Evolutionary conservation across 495 filamentous ascomycete species (phyloP), one percentile per base, ranked within the genome.

Genomic region (Aspergillus affinis): DNA sequence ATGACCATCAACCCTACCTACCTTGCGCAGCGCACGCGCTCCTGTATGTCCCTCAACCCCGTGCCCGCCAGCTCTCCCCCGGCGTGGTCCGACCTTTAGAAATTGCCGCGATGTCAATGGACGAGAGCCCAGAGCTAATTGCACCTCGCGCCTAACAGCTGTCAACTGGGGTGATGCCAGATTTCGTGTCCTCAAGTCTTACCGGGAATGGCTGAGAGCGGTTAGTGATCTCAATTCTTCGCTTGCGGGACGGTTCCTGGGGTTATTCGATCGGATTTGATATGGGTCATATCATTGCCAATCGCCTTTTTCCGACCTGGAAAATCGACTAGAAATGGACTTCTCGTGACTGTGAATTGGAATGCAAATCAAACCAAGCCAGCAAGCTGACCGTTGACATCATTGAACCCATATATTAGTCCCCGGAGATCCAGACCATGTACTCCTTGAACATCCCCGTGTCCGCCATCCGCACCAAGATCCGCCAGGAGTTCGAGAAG

Each of bases 401-500:
- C 23, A 26, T 26, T 26, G 23, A 26, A 26, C 23, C 23, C 51
- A 57, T 56, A 27, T 45, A 58, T 57, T 71, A 98, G 94, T 92
- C 92, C 54, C 93, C 94, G 36, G 93, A 97, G 72, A 91, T 98
- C 69, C 93, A 97, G 72, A 87, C 86, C 57, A 96, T 96, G 90
- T 98, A 98, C 83, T 88, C 88, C 46, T 80, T 98, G 69, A 90
- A 88, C 72, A 84, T 93, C 67, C 93, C 94, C 55, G 87, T 97
- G 18, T 90, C 94, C 47, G 82, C 83, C 57, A 87, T 98, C 72
- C 91, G 94, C 59, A 93, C 93, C 49, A 96, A 93, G 81, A 88
- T 98, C 69, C 86, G 94, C 67, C 92, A 98, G 77, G 93, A 98
- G 71, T 98, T 98, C 75, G 94, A 98, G 79, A 84, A 92, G 75